phyloP scores from a whole-genome alignment of 345 rosid genomes.

The Arabis alpina region DNA sequence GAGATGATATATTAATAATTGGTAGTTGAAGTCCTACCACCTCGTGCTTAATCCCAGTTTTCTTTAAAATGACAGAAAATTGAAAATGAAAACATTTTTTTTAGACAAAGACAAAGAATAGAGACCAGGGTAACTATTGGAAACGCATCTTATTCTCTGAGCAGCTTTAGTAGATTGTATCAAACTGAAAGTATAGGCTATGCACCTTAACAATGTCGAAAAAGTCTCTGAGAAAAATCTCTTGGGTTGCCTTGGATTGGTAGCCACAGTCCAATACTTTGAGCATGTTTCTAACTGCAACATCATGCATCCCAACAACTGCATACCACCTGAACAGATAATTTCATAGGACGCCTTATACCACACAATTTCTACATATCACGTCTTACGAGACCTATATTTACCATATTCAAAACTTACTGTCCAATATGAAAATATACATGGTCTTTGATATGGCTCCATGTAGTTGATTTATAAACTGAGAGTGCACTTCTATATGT shows the following conservation, averaged over 20 bases:
- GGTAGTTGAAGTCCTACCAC: constrained; percentile 80
- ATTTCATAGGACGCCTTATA: constrained; percentile 29
- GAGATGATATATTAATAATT: constrained; percentile 72
- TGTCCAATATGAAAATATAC: constrained; percentile 93
- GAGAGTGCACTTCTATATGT: constrained; percentile 84
- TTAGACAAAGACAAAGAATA: constrained; percentile 16
- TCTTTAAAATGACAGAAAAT: constrained; percentile 53
- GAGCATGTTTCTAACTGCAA: constrained; percentile 79
- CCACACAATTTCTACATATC: constrained; percentile 14
- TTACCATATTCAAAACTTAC: constrained; percentile 56
- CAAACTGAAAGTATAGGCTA: constrained; percentile 24
- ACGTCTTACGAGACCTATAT: constrained; percentile 27
- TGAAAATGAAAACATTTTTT: constrained; percentile 1
- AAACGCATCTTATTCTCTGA: constrained; percentile 16
- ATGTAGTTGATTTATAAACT: constrained; percentile 78
- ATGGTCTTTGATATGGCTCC: constrained; percentile 96
- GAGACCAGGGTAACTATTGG: constrained; percentile 21
- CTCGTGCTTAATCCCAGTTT: constrained; percentile 84
- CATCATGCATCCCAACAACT: constrained; percentile 85
- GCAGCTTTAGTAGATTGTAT: constrained; percentile 20
- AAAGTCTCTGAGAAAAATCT: constrained; percentile 80
- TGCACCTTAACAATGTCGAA: constrained; percentile 82
- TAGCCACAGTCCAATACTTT: constrained; percentile 81
- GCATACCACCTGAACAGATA: constrained; percentile 78
- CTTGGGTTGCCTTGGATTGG: constrained; percentile 92